Conservation (phyloP, 257 asterid genomes). For the Penstemon newberryi region DNA sequence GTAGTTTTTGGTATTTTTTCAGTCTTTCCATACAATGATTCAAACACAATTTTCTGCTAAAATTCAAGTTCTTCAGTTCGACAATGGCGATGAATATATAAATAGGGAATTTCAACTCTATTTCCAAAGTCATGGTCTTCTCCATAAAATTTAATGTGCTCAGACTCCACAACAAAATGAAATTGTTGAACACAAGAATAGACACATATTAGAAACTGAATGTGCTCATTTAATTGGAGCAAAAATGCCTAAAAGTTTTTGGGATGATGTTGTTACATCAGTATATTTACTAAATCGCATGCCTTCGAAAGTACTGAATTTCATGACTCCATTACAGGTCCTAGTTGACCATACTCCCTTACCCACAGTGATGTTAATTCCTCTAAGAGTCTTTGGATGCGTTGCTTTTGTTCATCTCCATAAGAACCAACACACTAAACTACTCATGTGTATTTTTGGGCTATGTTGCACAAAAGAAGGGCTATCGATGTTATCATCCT, state of each 20-base stretch:
- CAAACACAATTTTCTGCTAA: not conserved
- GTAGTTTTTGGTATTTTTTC: not conserved
- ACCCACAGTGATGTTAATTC: not conserved
- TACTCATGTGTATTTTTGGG: conserved; percentile 13
- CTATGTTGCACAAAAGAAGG: not conserved
- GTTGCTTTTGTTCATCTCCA: conserved; percentile 17
- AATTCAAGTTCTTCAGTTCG: not conserved
- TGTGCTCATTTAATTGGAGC: not conserved
- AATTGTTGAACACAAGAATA: not conserved
- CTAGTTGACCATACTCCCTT: not conserved
- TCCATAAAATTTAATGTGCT: not conserved
- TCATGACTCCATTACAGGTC: conserved; percentile 1
- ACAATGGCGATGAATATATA: conserved; percentile 18
- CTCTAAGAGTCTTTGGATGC: not conserved
- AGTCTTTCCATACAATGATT: conserved; percentile 5
- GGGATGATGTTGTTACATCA: not conserved
- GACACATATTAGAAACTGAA: not conserved
- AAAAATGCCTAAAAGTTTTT: not conserved
- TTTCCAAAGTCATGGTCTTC: not conserved
- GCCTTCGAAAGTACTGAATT: not conserved
- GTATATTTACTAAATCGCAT: not conserved
- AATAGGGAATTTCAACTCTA: not conserved
- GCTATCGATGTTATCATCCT: not conserved
- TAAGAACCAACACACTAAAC: conserved; percentile 1
- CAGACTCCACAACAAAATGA: conserved; percentile 6